phyloP scores from a whole-genome alignment of 495 filamentous ascomycete species.

The Hyaloscypha hepaticicola region DNA sequence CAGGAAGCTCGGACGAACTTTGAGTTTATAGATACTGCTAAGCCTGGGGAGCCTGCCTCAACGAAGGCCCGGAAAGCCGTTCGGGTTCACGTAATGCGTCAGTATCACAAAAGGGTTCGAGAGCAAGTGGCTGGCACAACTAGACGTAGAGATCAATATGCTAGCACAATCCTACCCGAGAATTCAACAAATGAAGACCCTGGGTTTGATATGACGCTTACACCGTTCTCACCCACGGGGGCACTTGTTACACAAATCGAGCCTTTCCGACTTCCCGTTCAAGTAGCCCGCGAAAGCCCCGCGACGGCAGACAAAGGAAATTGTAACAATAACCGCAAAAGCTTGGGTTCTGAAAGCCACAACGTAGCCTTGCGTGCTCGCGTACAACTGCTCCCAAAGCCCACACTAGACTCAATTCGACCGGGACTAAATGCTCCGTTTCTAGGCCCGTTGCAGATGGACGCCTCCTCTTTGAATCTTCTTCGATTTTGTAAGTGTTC shows the following conservation, averaged over 20 bases:
- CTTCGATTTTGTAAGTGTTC: conserved; percentile 9
- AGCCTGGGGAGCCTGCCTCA: neutral
- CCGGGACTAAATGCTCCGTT: neutral
- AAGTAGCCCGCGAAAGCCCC: neutral
- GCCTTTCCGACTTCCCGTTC: neutral
- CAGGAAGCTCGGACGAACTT: neutral
- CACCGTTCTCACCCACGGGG: neutral
- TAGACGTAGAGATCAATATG: neutral
- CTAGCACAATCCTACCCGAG: neutral
- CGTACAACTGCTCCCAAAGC: neutral
- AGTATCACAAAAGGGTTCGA: neutral
- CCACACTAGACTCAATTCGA: neutral
- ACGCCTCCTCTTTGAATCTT: neutral
- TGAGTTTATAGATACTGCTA: neutral
- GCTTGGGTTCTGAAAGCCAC: neutral
- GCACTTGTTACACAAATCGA: neutral
- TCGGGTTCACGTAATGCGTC: conserved; percentile 4
- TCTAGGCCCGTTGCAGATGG: neutral
- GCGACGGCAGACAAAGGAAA: neutral
- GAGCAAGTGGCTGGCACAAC: neutral
- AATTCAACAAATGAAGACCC: neutral
- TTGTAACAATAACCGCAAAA: neutral
- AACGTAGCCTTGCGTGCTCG: neutral
- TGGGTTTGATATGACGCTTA: neutral
- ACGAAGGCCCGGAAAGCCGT: neutral